Evolutionary conservation across 208 protist genomes (phyloP), one percentile per base, ranked within the genome.

Genomic region (Crithidia expoeki): DNA sequence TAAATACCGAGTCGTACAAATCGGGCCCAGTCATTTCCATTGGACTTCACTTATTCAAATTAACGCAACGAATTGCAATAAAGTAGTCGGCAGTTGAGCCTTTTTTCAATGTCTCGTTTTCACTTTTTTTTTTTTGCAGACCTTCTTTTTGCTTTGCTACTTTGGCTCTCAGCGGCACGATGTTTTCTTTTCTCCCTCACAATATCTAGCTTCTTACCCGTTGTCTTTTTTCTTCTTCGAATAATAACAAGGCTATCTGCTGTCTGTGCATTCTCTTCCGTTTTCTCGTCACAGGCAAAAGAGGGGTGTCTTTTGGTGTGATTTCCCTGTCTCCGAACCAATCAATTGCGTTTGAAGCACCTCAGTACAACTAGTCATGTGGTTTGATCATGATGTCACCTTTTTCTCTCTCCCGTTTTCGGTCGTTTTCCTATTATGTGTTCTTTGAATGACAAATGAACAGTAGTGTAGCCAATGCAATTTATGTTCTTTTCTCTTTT

Each of bases 51-150:
- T 47, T 47, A 4, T 17, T 17, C 5, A 4, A 21, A 21, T n/a
- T 47, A 47, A 47, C 3, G 42, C 42, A 47, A 47, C 42, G 42
- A 47, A 47, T 17, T 47, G n/a, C 14, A 47, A 6, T 47, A 47
- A 9, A 47, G 42, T 17, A 5, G 12, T 12, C 42, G 12, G n/a
- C n/a, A 47, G 42, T 17, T 21, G 27, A 25, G 7, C 42, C 21
- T 51, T 36, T 63, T 6, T 17, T 63, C 51, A 10, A 36, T 19
- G 9, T 38, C 25, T 49, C n/a, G 1, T 21, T 49, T 62, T 49
- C 53, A 14, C 62, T 47, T 46, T 73, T 76, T 63, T 32, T 25
- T 64, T 36, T n/a, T 44, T 56, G 44, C 25, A 34, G 30, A 58
- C 38, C 9, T 40, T 38, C 34, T 49, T 59, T 47, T 47, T 47